A percentile compares a stretch with the other conserved stretches of the same genome.
Evolutionary conservation across 2,329 filamentous ascomycete genomes (phyloP).

Genomic region (Claviceps sorghi): DNA sequence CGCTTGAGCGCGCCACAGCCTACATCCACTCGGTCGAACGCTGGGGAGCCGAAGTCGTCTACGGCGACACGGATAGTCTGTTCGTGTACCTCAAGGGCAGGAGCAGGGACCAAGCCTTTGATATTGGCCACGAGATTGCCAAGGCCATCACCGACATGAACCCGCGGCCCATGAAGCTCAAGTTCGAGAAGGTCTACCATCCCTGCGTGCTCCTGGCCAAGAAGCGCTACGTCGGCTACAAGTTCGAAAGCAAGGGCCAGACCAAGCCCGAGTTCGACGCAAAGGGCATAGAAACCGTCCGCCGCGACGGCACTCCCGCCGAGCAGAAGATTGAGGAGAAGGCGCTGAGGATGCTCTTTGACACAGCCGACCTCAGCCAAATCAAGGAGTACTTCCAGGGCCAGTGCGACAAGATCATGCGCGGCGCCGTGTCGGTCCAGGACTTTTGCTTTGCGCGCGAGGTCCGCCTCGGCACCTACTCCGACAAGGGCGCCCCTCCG

Average conservation of each 20-base stretch:
- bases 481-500: slow-evolving; percentile 60
- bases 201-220: slow-evolving; percentile 90
- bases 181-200: slow-evolving; percentile 97
- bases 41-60: slow-evolving; percentile 95
- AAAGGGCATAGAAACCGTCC: slow-evolving; percentile 95
- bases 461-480: slow-evolving; percentile 77
- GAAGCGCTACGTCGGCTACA: slow-evolving; percentile 96
- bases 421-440: slow-evolving; percentile 72
- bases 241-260: slow-evolving; percentile 72
- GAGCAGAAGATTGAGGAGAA: slow-evolving; percentile 96
- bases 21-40: slow-evolving; percentile 74
- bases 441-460: slow-evolving; percentile 94
- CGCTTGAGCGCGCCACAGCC: slow-evolving; percentile 82
- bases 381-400: slow-evolving; percentile 82
- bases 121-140: slow-evolving; percentile 84
- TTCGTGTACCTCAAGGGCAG: slow-evolving; percentile 83
- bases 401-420: slow-evolving; percentile 88
- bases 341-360: slow-evolving; percentile 74
- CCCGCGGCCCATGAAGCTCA: slow-evolving; percentile 82
- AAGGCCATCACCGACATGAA: slow-evolving; percentile 78
- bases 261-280: slow-evolving; percentile 80
- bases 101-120: slow-evolving; percentile 76
- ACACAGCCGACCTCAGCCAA: slow-evolving; percentile 73
- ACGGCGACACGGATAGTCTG: slow-evolving; percentile 91
- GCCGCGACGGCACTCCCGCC: slow-evolving; percentile 84